Evolutionary conservation across 139 green algal genomes (phyloP).

Genomic region (Chlorella sp.): DNA sequence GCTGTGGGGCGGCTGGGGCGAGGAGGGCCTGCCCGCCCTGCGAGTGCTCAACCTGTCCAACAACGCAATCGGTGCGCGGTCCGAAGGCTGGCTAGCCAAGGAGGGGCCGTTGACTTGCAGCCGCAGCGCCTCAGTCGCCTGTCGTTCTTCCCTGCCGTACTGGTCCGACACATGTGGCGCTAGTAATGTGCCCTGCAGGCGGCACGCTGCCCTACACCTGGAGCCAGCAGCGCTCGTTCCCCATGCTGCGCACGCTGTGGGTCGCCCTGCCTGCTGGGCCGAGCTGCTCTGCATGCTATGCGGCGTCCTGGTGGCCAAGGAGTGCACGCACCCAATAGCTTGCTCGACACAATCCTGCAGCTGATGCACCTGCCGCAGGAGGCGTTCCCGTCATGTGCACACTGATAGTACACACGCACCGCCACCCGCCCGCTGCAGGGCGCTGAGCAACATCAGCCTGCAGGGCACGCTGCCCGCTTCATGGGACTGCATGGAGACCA

Average conservation of each 20-base stretch:
- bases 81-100: no score
- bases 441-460: neutral
- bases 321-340: no score
- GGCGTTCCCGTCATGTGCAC: no score
- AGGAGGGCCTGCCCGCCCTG: neutral
- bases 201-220: conserved; percentile 30
- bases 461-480: conserved; percentile 7
- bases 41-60: conserved; percentile 13
- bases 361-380: no score
- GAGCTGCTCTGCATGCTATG: no score
- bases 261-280: neutral
- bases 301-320: no score
- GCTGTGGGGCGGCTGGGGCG: neutral
- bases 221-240: neutral
- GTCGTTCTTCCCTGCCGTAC: no score
- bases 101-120: no score
- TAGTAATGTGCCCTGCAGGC: neutral
- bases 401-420: no score
- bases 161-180: no score
- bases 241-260: conserved; percentile 1
- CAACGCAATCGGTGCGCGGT: conserved; percentile 6
- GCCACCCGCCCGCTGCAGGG: neutral
- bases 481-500: conserved; percentile 6
- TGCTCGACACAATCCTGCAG: no score
- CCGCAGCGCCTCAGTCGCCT: no score